Evolutionary conservation across 495 filamentous ascomycete genomes (phyloP), one percentile per base, ranked within the genome.

Genomic region (Antarctomyces pellizariae): DNA sequence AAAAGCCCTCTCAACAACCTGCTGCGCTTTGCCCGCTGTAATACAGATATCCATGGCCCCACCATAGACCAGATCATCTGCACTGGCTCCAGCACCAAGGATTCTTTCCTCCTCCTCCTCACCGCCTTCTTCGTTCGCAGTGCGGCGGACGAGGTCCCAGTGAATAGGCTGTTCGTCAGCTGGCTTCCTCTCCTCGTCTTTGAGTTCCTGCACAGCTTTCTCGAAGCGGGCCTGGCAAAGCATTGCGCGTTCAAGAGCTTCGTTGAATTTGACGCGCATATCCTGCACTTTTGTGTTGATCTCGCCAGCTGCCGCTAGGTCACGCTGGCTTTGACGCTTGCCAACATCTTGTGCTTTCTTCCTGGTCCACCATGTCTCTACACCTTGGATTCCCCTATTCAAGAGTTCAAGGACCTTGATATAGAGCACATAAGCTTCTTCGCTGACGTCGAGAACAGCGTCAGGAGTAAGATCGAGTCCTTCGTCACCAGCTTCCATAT

Each of bases 201-300:
- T n/a, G n/a, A n/a, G n/a, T n/a, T n/a, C n/a, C n/a, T n/a, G n/a
- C n/a, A n/a, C n/a, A n/a, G n/a, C n/a, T n/a, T n/a, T n/a, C n/a
- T n/a, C n/a, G n/a, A n/a, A n/a, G n/a, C n/a, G n/a, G n/a, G n/a
- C n/a, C n/a, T n/a, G n/a, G n/a, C n/a, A n/a, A n/a, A n/a, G n/a
- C n/a, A n/a, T n/a, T n/a, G n/a, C n/a, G n/a, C n/a, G n/a, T 43
- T 91, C 82, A 14, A 93, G 49, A 12, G 86, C 83, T 39, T 97
- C 86, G 38, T 97, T 97, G 57, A 95, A 97, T 2, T 84, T 75
- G 31, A 54, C 61, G 13, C 86, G 74, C 13, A 90, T 71, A 89
- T 89, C 95, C 47, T 93, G 83, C 0, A 97, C 86, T 12, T 79
- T 71, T 30, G 68, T 72, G 44, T 92, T 97, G 49, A 97, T 79